Evolutionary conservation across 495 filamentous ascomycete genomes (phyloP).

Genomic region (Ascobolus immersus): DNA sequence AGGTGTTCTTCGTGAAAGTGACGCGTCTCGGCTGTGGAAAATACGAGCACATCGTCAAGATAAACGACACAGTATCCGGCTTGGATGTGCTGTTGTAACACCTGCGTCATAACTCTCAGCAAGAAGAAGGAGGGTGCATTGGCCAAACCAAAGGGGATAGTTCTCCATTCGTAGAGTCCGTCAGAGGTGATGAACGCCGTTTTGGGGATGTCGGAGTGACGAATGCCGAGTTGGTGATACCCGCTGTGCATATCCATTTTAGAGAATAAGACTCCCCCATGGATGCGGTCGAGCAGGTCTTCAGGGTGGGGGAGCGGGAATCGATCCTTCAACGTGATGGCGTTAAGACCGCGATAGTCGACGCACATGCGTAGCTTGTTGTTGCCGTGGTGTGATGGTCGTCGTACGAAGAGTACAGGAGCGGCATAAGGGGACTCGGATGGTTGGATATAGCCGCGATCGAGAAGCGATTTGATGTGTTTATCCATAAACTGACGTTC

Average conservation of each 20-base stretch:
- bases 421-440: too few species aligned
- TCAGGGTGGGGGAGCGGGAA: conserved; percentile 23
- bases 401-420: too few species aligned
- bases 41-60: conserved; percentile 2
- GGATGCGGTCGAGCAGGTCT: conserved; percentile 18
- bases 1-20: too few species aligned
- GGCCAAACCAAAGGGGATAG: conserved; percentile 9
- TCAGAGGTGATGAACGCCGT: conserved; percentile 12
- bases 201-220: conserved; percentile 10
- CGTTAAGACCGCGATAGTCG: conserved; percentile 22
- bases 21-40: not conserved
- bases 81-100: too few species aligned
- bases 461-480: too few species aligned
- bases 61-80: not conserved
- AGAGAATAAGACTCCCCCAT: conserved; percentile 8
- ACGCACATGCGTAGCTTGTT: conserved; percentile 24
- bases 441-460: too few species aligned
- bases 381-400: too few species aligned
- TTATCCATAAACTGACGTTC: too few species aligned
- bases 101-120: conserved; percentile 14
- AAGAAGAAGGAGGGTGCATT: conserved; percentile 12
- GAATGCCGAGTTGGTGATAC: conserved; percentile 10
- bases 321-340: conserved; percentile 19
- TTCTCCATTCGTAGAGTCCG: conserved; percentile 1
- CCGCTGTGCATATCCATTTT: conserved; percentile 1